Base-by-base conservation (phyloP, 1,139 yeast genomes). In the Blastobotrys ciferrii region DNA sequence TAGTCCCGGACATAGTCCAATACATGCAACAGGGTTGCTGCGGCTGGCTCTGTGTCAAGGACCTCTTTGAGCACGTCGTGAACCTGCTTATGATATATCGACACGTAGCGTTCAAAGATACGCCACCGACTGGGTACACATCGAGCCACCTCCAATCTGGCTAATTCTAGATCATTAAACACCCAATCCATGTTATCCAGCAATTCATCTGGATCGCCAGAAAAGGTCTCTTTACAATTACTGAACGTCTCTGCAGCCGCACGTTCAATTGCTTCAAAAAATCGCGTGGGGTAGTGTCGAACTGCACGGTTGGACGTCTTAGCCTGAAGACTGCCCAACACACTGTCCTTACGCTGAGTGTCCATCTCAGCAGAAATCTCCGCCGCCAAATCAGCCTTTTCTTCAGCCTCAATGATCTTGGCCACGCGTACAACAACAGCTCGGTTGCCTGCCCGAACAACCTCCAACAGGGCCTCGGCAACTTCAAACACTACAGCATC, bases 111-210 rank as follows among this genome's bases (percentile, higher is more conserved):
- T 19, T 75, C 71, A 58, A 82, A 80, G 25, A 91, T 74, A 43
- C 81, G 75, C 98, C 98, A 92, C 49, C 77, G 72, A 0, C 87
- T 84, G 28, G 95, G 89, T 46, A 83, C 74, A 46, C 78, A 70
- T n/a, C 72, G 73, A 1, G 75, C 67, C 42, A 88, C 69, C 18
- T 80, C 80, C 35, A 77, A 77, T 48, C 79, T 76, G 1, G 85
- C 87, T 52, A 83, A 76, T 30, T 76, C 68, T 51, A 92, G 69
- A 60, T 92, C 98, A 54, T 84, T 84, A 63, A 85, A 89, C 15
- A 91, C 77, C 94, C 97, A 91, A 50, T 82, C 84, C 46, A 91
- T 70, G 54, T 85, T 82, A 37, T 84, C 84, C 53, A 85, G 74
- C 1, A 91, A 80, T 17, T 74, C 76, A 65, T 81, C 79, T 3